phyloP scores from a whole-genome alignment of 1,284 basidiomycete species.

The Uromyces viciae-fabae region DNA sequence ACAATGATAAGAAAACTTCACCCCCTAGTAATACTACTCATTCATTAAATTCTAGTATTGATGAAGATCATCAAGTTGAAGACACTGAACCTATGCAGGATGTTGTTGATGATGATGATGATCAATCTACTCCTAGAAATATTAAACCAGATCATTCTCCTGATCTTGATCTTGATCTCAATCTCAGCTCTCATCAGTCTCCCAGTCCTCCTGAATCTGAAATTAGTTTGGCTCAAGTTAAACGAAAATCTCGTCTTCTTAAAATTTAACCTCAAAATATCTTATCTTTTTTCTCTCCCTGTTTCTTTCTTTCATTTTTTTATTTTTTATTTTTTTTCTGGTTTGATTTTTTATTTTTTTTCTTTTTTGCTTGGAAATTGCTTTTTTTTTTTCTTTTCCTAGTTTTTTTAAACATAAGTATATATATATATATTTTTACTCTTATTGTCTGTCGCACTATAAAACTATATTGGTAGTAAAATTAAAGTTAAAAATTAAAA shows the following conservation, averaged over 20 bases:
- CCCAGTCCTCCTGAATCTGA: conserved; percentile 11
- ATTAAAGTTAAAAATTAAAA: no score
- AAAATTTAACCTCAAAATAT: background rate
- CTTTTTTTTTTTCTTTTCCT: background rate
- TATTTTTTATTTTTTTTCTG: background rate
- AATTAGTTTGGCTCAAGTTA: conserved; percentile 37
- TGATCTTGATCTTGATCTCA: background rate
- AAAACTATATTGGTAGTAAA: background rate
- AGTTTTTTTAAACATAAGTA: background rate
- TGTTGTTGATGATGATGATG: background rate
- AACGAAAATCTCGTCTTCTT: conserved; percentile 5
- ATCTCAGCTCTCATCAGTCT: background rate
- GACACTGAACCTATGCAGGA: background rate
- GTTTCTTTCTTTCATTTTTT: background rate
- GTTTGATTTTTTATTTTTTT: background rate
- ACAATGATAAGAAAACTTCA: background rate
- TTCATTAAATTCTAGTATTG: background rate
- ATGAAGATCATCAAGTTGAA: background rate
- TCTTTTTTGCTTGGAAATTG: background rate
- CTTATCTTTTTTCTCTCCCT: background rate
- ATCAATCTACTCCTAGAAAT: background rate
- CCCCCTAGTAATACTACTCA: background rate
- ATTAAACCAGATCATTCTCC: background rate
- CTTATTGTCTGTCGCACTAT: background rate
- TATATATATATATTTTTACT: background rate